Evolutionary conservation across 768 basidiomycete species (phyloP).

Genomic region (Hemileccinum impolitum): DNA sequence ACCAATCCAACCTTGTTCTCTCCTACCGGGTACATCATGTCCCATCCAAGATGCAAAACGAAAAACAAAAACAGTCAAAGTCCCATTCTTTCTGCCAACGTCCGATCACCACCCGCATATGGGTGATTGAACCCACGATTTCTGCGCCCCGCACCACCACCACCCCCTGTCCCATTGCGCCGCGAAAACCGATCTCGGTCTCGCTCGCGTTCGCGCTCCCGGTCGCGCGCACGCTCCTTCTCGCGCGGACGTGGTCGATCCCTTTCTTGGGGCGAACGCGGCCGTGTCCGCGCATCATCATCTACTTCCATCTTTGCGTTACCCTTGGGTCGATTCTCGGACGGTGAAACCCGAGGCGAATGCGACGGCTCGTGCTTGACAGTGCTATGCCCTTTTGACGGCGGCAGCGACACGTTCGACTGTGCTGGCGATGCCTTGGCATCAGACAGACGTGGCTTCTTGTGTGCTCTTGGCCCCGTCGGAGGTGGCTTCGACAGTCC

Average conservation of each 20-base stretch:
- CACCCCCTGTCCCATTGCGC: slow-evolving; percentile 43
- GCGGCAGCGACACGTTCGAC: slow-evolving; percentile 30
- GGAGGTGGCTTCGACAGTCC: slow-evolving; percentile 55
- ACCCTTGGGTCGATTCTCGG: slow-evolving; percentile 27
- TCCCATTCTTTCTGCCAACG: slow-evolving; percentile 84
- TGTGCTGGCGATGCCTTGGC: slow-evolving; percentile 34
- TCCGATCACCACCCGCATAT: slow-evolving; percentile 56
- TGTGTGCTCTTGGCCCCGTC: slow-evolving; percentile 77
- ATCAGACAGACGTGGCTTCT: slow-evolving; percentile 74
- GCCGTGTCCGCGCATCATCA: slow-evolving; percentile 44
- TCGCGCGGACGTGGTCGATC: slow-evolving; percentile 39
- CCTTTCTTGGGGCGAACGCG: slow-evolving; percentile 41
- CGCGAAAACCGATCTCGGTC: slow-evolving; percentile 39
- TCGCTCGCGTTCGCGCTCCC: slow-evolving; percentile 35
- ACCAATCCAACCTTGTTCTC: not conserved
- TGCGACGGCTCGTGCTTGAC: slow-evolving; percentile 28
- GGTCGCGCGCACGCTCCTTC: slow-evolving; percentile 35
- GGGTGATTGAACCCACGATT: slow-evolving; percentile 35
- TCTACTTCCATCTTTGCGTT: slow-evolving; percentile 54
- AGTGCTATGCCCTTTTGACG: slow-evolving; percentile 18
- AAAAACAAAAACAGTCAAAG: slow-evolving; percentile 37
- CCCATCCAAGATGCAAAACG: slow-evolving; percentile 21
- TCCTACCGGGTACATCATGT: slow-evolving; percentile 40
- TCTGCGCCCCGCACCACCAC: slow-evolving; percentile 38
- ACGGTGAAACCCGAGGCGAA: slow-evolving; percentile 27